Evolutionary conservation across 2,329 filamentous ascomycete species (phyloP).

Genomic region (Phoma sp.): DNA sequence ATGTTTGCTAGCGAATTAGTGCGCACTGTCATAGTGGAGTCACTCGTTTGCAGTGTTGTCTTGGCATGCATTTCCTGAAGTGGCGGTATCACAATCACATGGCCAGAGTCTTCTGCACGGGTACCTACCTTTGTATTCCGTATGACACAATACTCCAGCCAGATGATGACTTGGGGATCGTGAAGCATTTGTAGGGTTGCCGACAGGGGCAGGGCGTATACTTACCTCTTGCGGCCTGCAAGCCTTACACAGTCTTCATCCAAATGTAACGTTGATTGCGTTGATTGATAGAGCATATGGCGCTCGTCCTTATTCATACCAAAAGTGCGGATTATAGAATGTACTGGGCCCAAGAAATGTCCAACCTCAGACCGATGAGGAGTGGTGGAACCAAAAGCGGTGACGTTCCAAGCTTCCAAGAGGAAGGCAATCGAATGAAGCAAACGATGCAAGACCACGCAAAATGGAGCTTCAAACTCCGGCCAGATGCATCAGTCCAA

Average conservation of each 20-base stretch:
- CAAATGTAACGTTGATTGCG: background rate
- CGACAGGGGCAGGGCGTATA: background rate
- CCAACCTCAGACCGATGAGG: constrained; percentile 8
- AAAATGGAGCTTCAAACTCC: constrained; percentile 26
- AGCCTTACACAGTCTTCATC: background rate
- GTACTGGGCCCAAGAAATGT: constrained; percentile 17
- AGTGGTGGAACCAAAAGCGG: constrained; percentile 13
- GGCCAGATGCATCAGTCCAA: constrained; percentile 13
- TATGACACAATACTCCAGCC: background rate
- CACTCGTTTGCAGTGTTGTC: constrained; percentile 16
- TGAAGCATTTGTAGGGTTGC: constrained; percentile 10
- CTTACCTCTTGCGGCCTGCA: background rate
- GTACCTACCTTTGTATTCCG: constrained; percentile 23
- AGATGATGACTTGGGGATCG: constrained; percentile 1
- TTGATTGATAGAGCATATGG: constrained; percentile 17
- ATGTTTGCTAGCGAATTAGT: constrained; percentile 20
- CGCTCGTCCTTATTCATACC: constrained; percentile 31
- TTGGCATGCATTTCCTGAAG: constrained; percentile 21
- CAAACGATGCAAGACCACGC: constrained; percentile 14
- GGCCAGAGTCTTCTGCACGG: constrained; percentile 17
- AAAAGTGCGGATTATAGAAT: constrained; percentile 21
- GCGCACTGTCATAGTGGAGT: constrained; percentile 19
- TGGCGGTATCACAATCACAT: constrained; percentile 23
- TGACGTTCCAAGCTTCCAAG: constrained; percentile 9
- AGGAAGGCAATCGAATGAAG: constrained; percentile 6